These are phyloP conservation scores for Zygoascus sp. DNA, from an alignment of 1,139 yeast species.

Conservation along the genomic window DNA sequence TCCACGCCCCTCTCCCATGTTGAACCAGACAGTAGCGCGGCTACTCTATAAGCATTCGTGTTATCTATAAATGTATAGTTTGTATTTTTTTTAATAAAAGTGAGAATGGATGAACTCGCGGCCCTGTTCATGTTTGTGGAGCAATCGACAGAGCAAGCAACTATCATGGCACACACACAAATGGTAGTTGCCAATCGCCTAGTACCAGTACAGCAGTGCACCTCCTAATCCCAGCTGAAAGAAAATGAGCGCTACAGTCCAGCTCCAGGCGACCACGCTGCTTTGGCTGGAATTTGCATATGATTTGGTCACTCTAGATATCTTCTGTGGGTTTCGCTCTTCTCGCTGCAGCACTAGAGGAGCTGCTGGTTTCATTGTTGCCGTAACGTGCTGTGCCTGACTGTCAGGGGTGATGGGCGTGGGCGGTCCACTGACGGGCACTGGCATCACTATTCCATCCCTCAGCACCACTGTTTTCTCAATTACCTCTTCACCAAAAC, in stretches of 20 bases:
- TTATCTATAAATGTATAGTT: conserved; percentile 3
- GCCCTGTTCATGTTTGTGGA: no score
- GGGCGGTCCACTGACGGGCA: background rate
- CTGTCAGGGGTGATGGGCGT: no score
- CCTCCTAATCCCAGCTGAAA: background rate
- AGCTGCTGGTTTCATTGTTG: background rate
- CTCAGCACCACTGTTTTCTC: conserved; percentile 38
- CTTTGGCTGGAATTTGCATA: background rate
- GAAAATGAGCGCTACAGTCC: background rate
- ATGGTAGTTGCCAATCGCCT: no score
- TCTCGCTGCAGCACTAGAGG: background rate
- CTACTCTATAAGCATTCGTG: background rate
- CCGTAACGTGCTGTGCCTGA: background rate
- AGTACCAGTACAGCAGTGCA: background rate
- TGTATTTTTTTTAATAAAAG: background rate
- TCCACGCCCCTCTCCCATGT: no score
- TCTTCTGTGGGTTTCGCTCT: background rate
- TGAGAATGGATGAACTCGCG: conserved; percentile 1
- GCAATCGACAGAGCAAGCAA: no score
- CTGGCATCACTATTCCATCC: background rate
- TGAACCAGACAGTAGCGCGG: no score
- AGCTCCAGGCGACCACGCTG: background rate
- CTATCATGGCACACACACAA: no score
- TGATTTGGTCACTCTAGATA: no score
- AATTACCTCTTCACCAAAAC: conserved; percentile 44